A percentile compares a stretch with the other conserved stretches of the same genome.
Conservation (phyloP, 2,329 filamentous ascomycete species). For the Sphaerulina musiva region DNA sequence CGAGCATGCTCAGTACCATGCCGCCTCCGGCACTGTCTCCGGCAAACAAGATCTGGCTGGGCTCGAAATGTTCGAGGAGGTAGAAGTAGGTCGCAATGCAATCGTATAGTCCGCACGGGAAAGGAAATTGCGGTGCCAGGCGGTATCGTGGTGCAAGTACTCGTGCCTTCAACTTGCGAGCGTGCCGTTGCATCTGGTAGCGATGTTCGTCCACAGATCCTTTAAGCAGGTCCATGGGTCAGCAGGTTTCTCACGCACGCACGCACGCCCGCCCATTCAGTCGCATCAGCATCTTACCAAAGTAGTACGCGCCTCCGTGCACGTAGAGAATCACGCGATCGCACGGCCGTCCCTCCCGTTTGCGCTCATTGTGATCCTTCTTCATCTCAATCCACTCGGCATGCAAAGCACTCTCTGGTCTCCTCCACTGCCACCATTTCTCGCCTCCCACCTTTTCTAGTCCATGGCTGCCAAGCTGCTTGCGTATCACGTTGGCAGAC, state of each 20-base stretch:
- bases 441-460: constrained; percentile 69
- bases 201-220: constrained; percentile 88
- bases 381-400: constrained; percentile 98
- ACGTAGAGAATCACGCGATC: constrained; percentile 86
- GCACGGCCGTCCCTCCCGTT: constrained; percentile 48
- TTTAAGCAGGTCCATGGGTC: neutral
- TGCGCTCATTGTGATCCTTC: constrained; percentile 66
- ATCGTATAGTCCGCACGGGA: constrained; percentile 86
- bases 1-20: constrained; percentile 74
- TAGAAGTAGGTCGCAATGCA: constrained; percentile 83
- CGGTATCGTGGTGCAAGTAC: constrained; percentile 82
- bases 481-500: constrained; percentile 61
- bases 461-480: constrained; percentile 72
- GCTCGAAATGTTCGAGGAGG: constrained; percentile 67
- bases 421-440: constrained; percentile 86
- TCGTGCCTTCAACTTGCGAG: constrained; percentile 82
- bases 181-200: constrained; percentile 97
- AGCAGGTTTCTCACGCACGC: neutral
- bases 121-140: constrained; percentile 87
- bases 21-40: constrained; percentile 92
- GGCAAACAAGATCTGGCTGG: constrained; percentile 75
- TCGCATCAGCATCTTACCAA: constrained; percentile 44
- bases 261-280: neutral
- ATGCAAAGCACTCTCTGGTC: constrained; percentile 57
- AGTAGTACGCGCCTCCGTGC: constrained; percentile 91